Evolutionary conservation across 306 rosid species (phyloP).

Genomic region (Ceratonia siliqua): DNA sequence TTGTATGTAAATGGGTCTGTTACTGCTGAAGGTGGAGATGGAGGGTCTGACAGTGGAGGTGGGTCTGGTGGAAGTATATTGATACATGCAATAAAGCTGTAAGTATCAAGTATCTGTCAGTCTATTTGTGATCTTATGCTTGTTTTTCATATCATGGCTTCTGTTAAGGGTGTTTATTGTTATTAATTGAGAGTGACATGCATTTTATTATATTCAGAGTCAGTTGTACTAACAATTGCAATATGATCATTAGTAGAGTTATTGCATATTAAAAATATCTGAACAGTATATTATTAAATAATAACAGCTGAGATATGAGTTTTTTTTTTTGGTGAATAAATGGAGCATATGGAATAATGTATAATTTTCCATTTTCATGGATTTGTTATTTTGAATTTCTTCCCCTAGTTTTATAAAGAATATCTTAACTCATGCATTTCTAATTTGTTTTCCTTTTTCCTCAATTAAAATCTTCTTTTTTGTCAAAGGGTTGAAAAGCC

Average conservation of each 20-base stretch:
- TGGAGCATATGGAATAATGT: neutral
- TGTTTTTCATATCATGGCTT: slow-evolving; percentile 24
- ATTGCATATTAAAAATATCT: slow-evolving; percentile 16
- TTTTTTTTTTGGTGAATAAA: neutral
- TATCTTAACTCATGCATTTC: too few relatives aligned
- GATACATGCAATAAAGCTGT: slow-evolving; percentile 80
- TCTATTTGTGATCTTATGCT: slow-evolving; percentile 27
- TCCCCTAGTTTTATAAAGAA: neutral
- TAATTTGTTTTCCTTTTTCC: too few relatives aligned
- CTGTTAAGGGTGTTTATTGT: slow-evolving; percentile 11
- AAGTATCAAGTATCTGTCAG: slow-evolving; percentile 50
- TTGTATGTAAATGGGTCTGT: slow-evolving; percentile 78
- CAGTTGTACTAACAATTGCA: slow-evolving; percentile 7
- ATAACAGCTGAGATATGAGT: neutral
- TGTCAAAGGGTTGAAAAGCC: neutral
- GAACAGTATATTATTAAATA: slow-evolving; percentile 24
- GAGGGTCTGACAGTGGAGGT: slow-evolving; percentile 84
- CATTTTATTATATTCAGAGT: slow-evolving; percentile 30
- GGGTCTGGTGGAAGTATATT: slow-evolving; percentile 98
- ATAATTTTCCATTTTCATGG: slow-evolving; percentile 17
- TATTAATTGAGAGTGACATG: slow-evolving; percentile 13
- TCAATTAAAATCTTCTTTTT: neutral
- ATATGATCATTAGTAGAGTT: slow-evolving; percentile 10
- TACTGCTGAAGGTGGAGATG: slow-evolving; percentile 86
- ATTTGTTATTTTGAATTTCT: neutral